Base-by-base conservation (phyloP, 2,329 filamentous ascomycete genomes). In the Calonectria honghensis region DNA sequence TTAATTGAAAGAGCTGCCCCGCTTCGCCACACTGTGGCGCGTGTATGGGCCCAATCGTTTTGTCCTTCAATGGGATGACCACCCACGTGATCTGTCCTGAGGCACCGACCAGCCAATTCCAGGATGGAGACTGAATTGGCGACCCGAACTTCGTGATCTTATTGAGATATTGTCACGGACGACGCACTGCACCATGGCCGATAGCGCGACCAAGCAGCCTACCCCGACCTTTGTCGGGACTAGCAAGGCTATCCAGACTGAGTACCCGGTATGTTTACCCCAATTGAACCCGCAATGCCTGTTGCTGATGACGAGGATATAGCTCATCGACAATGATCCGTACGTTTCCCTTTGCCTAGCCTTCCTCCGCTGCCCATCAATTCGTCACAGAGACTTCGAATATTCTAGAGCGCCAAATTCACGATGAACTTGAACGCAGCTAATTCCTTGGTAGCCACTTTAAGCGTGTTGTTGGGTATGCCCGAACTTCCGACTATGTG, bases 321-420 rank as follows among this genome's bases (percentile, higher is more conserved):
- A 99, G 97, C 94, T 98, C 88, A 98, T 99, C 87, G 97, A 99
- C 90, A 97, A 95, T 89, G 97, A 99, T 87, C 97, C 97, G 96
- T 98, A 96, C 73, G 85, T 85, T 59, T 41, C 18, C 41, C 5
- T 57, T 57, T 41, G 29, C 57, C 48, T 51, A 24, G 7, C 24
- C 31, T 39, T 71, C 65, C n/a, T 29, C n/a, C 16, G 14, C 39
- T 71, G 31, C 67, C 52, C 70, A 35, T 65, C 20, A 51, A 73
- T 35, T 54, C 66, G 68, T 77, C 16, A 54, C 51, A 13, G 29
- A 37, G 48, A 10, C 18, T 14, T 20, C 32, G 24, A 45, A 13
- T 11, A 18, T 24, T 9, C 45, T 16, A 7, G 41, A 32, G 27
- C 18, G 27, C 27, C n/a, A 14, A 20, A 73, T 13, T 20, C 61